These are phyloP conservation scores for Spathaspora gorwiae DNA, from an alignment of 805 yeast species.

Conservation along the genomic window DNA sequence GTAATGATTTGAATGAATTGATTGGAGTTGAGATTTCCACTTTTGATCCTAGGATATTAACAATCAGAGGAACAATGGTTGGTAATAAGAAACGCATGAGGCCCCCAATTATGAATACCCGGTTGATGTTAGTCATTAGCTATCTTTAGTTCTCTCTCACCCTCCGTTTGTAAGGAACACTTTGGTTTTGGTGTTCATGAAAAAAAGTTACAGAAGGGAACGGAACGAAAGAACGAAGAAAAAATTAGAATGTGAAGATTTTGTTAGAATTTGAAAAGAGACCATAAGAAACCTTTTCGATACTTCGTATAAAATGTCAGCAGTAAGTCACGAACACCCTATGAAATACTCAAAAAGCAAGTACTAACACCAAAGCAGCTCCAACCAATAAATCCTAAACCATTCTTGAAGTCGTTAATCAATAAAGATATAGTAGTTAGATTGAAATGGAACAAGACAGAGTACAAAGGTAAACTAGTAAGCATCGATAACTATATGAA, in stretches of 20 bases:
- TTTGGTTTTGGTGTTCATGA: conserved; percentile 1
- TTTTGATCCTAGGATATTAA: conserved; percentile 27
- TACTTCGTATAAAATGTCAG: too few relatives aligned
- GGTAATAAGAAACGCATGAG: conserved; percentile 33
- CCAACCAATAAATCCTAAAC: conserved; percentile 81
- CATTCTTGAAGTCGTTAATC: conserved; percentile 76
- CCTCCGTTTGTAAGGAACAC: neutral
- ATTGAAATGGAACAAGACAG: conserved; percentile 86
- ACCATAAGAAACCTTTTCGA: too few relatives aligned
- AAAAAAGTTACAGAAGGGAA: neutral
- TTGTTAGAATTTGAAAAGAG: too few relatives aligned
- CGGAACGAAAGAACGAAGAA: neutral
- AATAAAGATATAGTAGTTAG: conserved; percentile 69
- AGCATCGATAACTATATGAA: conserved; percentile 94
- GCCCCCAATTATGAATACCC: conserved; percentile 24
- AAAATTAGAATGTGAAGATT: neutral
- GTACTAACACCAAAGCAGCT: conserved; percentile 17
- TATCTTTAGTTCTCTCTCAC: neutral
- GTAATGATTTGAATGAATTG: conserved; percentile 54
- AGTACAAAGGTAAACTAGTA: conserved; percentile 72
- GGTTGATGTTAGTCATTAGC: conserved; percentile 18
- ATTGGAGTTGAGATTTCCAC: conserved; percentile 71
- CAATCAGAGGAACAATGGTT: conserved; percentile 26
- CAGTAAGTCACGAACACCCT: too few relatives aligned
- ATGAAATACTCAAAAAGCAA: too few relatives aligned